Evolutionary conservation across 345 rosid species (phyloP).

Genomic region (Lumnitzera littorea): DNA sequence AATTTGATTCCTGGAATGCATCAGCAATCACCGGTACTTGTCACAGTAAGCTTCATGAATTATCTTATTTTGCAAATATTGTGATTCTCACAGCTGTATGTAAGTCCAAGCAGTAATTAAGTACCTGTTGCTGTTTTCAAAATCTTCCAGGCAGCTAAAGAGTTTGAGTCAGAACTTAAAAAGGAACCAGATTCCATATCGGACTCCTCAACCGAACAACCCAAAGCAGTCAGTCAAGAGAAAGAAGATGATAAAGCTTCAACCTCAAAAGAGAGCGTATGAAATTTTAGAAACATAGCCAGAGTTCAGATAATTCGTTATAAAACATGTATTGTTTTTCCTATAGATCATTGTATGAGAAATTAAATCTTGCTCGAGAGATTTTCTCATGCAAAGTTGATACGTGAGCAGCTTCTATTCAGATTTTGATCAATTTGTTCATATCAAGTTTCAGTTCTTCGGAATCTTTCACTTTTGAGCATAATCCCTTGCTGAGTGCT

Average conservation of each 20-base stretch:
- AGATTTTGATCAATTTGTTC: not conserved
- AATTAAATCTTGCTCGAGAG: constrained; percentile 1
- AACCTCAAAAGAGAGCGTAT: constrained; percentile 65
- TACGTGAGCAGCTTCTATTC: not conserved
- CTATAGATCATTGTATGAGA: constrained; percentile 12
- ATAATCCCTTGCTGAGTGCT: no score
- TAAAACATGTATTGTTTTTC: not conserved
- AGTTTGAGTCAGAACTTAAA: constrained; percentile 91
- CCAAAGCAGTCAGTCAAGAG: constrained; percentile 35
- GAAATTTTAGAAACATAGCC: constrained; percentile 25
- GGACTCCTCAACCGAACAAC: constrained; percentile 29
- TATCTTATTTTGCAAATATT: not conserved
- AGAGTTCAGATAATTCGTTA: not conserved
- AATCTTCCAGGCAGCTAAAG: constrained; percentile 84
- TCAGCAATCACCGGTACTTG: no score
- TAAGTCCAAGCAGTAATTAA: not conserved
- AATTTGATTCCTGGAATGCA: no score
- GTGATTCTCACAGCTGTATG: not conserved
- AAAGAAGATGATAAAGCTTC: constrained; percentile 36
- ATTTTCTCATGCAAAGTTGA: not conserved
- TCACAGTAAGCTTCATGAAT: no score
- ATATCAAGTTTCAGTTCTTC: not conserved
- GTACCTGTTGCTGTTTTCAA: not conserved
- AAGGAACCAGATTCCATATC: constrained; percentile 52
- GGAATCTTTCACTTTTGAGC: not conserved